Conservation (phyloP, 2,329 filamentous ascomycete species). For the Phyllosticta citribraziliensis region DNA sequence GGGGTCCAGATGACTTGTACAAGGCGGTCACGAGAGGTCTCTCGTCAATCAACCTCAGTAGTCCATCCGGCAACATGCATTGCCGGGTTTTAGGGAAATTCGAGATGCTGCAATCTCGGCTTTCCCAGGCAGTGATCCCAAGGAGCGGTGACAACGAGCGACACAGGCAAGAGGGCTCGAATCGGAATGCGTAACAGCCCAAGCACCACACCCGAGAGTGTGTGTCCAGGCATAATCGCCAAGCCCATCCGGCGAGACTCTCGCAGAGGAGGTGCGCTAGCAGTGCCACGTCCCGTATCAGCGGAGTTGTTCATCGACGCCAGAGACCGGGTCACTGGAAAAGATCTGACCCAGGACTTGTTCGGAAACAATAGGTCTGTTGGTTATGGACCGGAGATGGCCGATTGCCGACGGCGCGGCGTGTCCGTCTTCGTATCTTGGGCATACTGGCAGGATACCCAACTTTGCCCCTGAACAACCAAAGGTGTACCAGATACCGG, state of each 20-base stretch:
- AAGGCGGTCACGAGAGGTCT: not conserved
- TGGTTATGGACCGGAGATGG: not conserved
- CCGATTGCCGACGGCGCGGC: not conserved
- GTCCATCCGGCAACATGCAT: not conserved
- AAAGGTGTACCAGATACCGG: not conserved
- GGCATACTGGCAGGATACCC: not conserved
- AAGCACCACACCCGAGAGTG: not conserved
- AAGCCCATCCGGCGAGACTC: not conserved
- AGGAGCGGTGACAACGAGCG: not conserved
- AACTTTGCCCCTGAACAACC: not conserved
- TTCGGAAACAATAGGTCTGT: not conserved
- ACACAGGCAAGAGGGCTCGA: not conserved
- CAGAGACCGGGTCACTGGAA: not conserved
- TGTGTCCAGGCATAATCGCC: not conserved
- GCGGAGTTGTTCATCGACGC: not conserved
- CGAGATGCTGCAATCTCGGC: not conserved
- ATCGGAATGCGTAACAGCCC: not conserved
- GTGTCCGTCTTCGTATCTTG: not conserved
- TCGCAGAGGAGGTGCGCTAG: not conserved
- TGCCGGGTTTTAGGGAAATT: not conserved
- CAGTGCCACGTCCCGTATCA: not conserved
- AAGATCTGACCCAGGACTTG: not conserved
- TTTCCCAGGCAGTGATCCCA: not conserved
- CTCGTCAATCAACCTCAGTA: not conserved
- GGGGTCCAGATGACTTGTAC: not conserved